Base-by-base conservation (phyloP, 108 stramenopile species). In the Cyclotella kingstonii region DNA sequence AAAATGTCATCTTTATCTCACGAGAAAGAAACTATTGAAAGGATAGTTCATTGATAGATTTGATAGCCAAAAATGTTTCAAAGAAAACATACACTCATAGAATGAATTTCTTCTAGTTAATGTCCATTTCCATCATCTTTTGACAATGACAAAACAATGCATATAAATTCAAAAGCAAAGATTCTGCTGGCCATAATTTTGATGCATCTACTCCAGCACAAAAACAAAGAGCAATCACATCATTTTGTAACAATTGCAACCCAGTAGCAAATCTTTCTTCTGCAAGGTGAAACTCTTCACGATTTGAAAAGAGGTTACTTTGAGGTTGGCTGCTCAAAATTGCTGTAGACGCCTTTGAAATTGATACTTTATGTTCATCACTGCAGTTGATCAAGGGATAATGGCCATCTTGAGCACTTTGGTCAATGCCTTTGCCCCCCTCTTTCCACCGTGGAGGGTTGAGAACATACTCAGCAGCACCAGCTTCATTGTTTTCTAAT, bases 161-260 rank as follows among this genome's bases (percentile, higher is more conserved):
- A 57, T 86, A 63, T 28, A 91, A 56, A 76, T 91, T 91, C 49
- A 91, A 63, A 40, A 88, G 41, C 38, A 91, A 53, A 6, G 86
- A 85, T 70, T 84, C 85, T 0, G 90, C 90, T 5, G 90, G 90
- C 85, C 85, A 88, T 11, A 91, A 55, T 33, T 66, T 66, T 2
- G 69, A 65, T 15, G 83, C 85, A 18, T 82, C 77, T 17, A 87
- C 90, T 5, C 86, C 90, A 8, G 86, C 81, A n/a, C 84, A 83
- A 64, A 86, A 86, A 45, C 90, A 88, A 19, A 91, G 57, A 15
- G 73, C 77, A 33, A 91, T 66, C 25, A 88, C 75, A 68, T 91
- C 76, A 69, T 91, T 88, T 75, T 91, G 90, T 21, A 91, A 55
- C 27, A 91, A 57, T 51, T 91, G 90, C 48, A 87, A 68, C 23